phyloP scores from a whole-genome alignment of 192 early-diverging fungal genomes.

The Linnemannia exigua region DNA sequence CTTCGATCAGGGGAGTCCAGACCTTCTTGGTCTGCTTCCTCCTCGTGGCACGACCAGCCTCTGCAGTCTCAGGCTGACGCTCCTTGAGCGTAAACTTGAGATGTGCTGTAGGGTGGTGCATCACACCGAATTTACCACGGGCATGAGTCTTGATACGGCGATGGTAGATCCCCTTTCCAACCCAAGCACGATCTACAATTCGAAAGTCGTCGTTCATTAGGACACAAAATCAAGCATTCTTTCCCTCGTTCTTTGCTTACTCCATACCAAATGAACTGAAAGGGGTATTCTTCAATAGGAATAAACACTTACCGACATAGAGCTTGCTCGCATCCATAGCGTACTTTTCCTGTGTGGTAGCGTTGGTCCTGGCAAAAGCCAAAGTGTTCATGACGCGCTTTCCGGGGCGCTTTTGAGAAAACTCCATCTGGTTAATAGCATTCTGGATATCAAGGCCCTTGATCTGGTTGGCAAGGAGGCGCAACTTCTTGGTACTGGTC shows the following conservation, averaged over 20 bases:
- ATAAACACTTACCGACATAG: conserved; percentile 63
- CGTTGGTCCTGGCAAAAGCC: conserved; percentile 79
- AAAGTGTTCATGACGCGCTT: conserved; percentile 74
- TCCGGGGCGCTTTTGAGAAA: conserved; percentile 78
- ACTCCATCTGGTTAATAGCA: conserved; percentile 85
- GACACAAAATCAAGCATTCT: neutral
- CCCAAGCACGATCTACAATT: conserved; percentile 77
- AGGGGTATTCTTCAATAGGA: neutral
- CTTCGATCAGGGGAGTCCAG: conserved; percentile 79
- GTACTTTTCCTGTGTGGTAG: conserved; percentile 65
- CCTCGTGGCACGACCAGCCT: conserved; percentile 50
- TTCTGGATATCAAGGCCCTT: conserved; percentile 74
- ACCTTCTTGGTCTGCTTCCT: conserved; percentile 76
- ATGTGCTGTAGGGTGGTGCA: conserved; percentile 82
- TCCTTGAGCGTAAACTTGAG: conserved; percentile 88
- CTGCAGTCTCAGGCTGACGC: conserved; percentile 49
- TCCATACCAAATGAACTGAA: neutral
- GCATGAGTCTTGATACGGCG: conserved; percentile 85
- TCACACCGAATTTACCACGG: conserved; percentile 82
- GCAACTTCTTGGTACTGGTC: conserved; percentile 78
- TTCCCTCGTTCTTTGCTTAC: neutral
- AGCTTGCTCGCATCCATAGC: conserved; percentile 74
- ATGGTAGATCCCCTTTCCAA: conserved; percentile 86
- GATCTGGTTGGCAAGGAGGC: conserved; percentile 80
- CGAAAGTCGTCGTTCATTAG: neutral